Evolutionary conservation across 2,329 filamentous ascomycete species (phyloP).

Genomic region (Hirsutella rhossiliensis): DNA sequence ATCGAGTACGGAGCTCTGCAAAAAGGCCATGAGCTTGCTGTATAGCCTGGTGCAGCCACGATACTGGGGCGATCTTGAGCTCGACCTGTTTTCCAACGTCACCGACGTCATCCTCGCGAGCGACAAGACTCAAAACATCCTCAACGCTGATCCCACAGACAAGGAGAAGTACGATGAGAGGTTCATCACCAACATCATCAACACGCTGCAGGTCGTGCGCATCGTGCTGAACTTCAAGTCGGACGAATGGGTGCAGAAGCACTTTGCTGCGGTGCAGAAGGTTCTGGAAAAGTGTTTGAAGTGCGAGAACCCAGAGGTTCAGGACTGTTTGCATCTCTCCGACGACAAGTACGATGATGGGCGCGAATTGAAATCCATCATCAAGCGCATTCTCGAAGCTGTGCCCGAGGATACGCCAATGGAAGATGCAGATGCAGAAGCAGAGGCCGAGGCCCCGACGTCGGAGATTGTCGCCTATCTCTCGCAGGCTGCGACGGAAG

Average conservation of each 20-base stretch:
- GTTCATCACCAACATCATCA: conserved; percentile 79
- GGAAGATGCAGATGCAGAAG: conserved; percentile 71
- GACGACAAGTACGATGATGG: conserved; percentile 59
- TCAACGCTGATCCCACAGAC: conserved; percentile 46
- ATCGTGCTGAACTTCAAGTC: conserved; percentile 80
- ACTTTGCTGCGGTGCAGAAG: conserved; percentile 68
- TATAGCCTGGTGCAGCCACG: conserved; percentile 74
- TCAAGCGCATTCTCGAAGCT: conserved; percentile 77
- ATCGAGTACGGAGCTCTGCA: conserved; percentile 64
- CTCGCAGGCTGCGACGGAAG: conserved; percentile 77
- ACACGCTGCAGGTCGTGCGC: conserved; percentile 83
- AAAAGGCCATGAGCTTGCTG: conserved; percentile 71
- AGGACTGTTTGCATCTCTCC: conserved; percentile 75
- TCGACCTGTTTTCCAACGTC: conserved; percentile 83
- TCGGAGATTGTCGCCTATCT: conserved; percentile 82
- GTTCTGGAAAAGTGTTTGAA: conserved; percentile 81
- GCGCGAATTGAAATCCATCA: conserved; percentile 58
- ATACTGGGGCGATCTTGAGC: conserved; percentile 84
- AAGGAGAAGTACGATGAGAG: conserved; percentile 72
- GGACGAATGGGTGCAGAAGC: conserved; percentile 80
- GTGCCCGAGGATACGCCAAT: conserved; percentile 66
- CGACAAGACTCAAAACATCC: conserved; percentile 57
- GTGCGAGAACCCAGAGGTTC: conserved; percentile 81
- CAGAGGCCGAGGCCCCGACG: conserved; percentile 66
- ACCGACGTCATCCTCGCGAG: conserved; percentile 75